Evolutionary conservation across 495 filamentous ascomycete genomes (phyloP).

Genomic region (Pyrenula aspistea): DNA sequence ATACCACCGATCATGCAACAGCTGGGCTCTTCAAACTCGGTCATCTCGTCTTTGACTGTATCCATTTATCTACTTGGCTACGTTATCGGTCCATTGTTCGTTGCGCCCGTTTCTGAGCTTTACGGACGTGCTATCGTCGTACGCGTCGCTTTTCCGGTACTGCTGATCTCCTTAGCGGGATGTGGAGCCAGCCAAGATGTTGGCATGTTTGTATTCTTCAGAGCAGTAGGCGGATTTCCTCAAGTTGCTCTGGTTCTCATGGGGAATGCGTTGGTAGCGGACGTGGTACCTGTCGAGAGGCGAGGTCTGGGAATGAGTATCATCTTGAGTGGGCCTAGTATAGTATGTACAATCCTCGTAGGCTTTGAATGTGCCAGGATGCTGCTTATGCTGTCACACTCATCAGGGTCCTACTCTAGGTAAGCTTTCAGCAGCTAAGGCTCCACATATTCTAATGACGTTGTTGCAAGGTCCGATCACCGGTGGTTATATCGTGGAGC

Average conservation of each 20-base stretch:
- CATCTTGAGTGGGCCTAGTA: not conserved
- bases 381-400: too few relatives aligned
- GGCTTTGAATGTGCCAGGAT: too few relatives aligned
- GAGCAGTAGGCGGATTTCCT: not conserved
- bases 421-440: not conserved
- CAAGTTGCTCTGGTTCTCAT: not conserved
- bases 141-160: not conserved
- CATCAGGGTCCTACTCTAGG: not conserved
- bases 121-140: conserved; percentile 37
- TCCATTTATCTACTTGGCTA: conserved; percentile 43
- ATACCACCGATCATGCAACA: not conserved
- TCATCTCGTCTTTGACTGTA: conserved; percentile 26
- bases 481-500: conserved; percentile 39
- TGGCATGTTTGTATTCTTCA: not conserved
- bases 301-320: not conserved
- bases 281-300: not conserved
- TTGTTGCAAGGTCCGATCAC: conserved; percentile 30
- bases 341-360: too few relatives aligned
- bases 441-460: too few relatives aligned
- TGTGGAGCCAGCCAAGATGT: not conserved
- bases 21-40: not conserved
- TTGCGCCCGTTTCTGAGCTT: conserved; percentile 52
- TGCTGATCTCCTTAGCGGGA: not conserved
- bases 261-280: not conserved
- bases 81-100: conserved; percentile 41